These are phyloP conservation scores for Claviceps purpurea DNA, from an alignment of 2,329 filamentous ascomycete genomes.

Conservation along the genomic window DNA sequence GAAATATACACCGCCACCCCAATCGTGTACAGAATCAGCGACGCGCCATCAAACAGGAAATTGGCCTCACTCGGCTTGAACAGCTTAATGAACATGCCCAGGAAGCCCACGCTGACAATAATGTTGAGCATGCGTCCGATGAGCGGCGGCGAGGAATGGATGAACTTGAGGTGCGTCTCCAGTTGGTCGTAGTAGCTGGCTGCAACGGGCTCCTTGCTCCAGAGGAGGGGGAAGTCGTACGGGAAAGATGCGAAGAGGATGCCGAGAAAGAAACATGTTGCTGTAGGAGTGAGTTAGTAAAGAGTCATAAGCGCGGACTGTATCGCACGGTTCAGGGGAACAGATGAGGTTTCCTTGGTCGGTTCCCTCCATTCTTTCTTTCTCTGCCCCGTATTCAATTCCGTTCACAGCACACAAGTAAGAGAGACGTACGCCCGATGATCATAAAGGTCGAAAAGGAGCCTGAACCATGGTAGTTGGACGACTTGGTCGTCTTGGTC, in stretches of 20 bases:
- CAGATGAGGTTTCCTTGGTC: too few relatives aligned
- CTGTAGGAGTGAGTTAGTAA: constrained; percentile 26
- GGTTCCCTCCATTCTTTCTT: too few relatives aligned
- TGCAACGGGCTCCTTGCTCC: constrained; percentile 53
- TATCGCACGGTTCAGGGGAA: too few relatives aligned
- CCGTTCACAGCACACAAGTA: neutral
- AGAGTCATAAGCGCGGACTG: too few relatives aligned
- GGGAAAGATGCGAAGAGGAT: constrained; percentile 94
- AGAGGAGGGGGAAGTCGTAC: constrained; percentile 87
- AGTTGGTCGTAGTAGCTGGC: constrained; percentile 67
- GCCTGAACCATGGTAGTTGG: constrained; percentile 43
- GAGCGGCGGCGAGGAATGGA: constrained; percentile 81
- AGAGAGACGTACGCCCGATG: constrained; percentile 62
- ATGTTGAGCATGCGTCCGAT: constrained; percentile 92
- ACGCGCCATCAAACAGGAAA: constrained; percentile 83
- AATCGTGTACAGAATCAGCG: constrained; percentile 69
- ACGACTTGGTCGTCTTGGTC: constrained; percentile 43
- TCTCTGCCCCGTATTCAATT: too few relatives aligned
- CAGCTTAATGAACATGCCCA: constrained; percentile 85
- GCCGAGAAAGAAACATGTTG: constrained; percentile 93
- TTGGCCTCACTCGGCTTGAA: constrained; percentile 91
- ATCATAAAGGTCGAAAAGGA: constrained; percentile 97
- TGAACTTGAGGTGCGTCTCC: constrained; percentile 78
- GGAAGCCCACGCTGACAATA: constrained; percentile 72
- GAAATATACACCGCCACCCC: constrained; percentile 87